Evolutionary conservation across 148 eudicot genomes (phyloP), one percentile per base, ranked within the genome.

Genomic region (Amaranthus hypochondriacus): DNA sequence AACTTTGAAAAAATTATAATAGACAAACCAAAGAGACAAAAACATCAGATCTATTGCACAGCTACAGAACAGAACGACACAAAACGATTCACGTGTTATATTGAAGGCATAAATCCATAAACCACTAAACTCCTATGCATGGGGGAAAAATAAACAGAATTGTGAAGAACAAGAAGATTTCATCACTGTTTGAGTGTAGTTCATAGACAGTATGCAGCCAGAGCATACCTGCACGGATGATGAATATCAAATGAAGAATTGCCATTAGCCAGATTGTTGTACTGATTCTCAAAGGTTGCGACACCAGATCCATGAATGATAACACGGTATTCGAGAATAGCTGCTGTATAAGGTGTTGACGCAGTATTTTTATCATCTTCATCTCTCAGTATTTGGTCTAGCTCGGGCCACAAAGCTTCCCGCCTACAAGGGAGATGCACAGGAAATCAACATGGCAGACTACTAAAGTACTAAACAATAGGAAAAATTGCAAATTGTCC

Each of bases 201-300:
- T 18, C 56, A 54, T 42, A 66, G 14, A 12, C 52, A 10, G 73
- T n/a, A 14, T 13, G 48, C 57, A 62, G 21, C 68, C 3, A 60
- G 28, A 57, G 28, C 59, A n/a, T 89, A 92, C 97, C 89, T 88
- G 97, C 97, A 92, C 15, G 97, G 97, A 83, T 92, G 97, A 66
- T 92, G 97, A 71, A 87, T 82, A 81, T 92, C 97, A 84, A 83
- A 87, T 56, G 85, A 70, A 72, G 84, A 70, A 78, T 85, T 81
- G 18, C 96, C 97, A 73, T 92, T 90, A 42, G 86, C 74, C 73
- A 79, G 54, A 76, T 55, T 73, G 63, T 59, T 64, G 65, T 69
- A 58, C 59, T 79, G 80, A 58, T 81, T 83, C 75, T 85, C 84
- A 55, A 56, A 64, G 73, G 79, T 46, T 67, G 74, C 62, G 49